Conservation (phyloP, 2,329 filamentous ascomycete genomes). For the Bertia moriformis region DNA sequence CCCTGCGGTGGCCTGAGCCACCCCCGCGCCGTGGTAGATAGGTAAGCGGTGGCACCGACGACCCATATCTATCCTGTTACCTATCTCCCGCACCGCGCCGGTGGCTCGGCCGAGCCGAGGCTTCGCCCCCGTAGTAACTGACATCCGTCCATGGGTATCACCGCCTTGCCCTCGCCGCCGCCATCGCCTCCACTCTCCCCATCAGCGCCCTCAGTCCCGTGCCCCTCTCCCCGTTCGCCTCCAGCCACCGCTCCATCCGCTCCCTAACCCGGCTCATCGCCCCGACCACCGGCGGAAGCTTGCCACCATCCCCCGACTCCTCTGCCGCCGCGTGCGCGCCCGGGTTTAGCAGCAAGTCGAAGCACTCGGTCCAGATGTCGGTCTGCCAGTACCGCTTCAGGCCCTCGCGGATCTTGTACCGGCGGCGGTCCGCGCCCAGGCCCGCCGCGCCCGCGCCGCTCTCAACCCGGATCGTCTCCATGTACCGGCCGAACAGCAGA, state of each 20-base stretch:
- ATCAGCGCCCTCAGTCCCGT: conserved; percentile 58
- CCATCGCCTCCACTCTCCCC: conserved; percentile 39
- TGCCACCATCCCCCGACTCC: too few species aligned
- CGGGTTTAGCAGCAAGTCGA: conserved; percentile 78
- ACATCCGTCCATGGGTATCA: too few species aligned
- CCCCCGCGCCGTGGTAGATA: too few species aligned
- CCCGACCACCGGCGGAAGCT: conserved; percentile 57
- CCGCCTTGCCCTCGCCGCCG: conserved; percentile 4
- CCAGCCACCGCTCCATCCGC: conserved; percentile 73
- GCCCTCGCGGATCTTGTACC: conserved; percentile 66
- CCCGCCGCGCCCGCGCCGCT: too few species aligned
- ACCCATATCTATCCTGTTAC: too few species aligned
- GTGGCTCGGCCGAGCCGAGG: too few species aligned
- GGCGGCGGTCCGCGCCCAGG: conserved; percentile 44
- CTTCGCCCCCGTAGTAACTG: too few species aligned
- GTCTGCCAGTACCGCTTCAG: conserved; percentile 95
- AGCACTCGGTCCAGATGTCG: conserved; percentile 72
- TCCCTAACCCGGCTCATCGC: conserved; percentile 57
- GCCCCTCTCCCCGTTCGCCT: conserved; percentile 69
- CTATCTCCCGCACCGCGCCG: too few species aligned
- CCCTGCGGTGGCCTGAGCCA: too few species aligned
- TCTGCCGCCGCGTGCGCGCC: conserved; percentile 49
- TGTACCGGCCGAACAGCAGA: conserved; percentile 86
- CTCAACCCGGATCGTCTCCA: conserved; percentile 57
- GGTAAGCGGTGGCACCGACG: too few species aligned